Conservation (phyloP, 2,329 filamentous ascomycete species). For the Fusarium lyarnte region DNA sequence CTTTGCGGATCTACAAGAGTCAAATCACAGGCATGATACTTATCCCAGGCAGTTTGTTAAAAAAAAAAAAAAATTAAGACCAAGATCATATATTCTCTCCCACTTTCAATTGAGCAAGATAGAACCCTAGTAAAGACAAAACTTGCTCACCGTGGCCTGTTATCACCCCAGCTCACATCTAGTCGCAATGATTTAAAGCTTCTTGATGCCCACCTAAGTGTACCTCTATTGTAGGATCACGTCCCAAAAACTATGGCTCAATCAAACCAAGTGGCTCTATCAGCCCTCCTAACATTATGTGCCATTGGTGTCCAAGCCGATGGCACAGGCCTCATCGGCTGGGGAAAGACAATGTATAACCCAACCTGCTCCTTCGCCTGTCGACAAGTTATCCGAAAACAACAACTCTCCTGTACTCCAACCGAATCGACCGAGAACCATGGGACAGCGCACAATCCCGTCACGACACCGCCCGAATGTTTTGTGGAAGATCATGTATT, state of each 20-base stretch:
- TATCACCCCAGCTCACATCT: neutral
- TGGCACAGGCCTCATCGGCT: slow-evolving; percentile 47
- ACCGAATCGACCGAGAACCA: slow-evolving; percentile 27
- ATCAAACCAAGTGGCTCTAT: neutral
- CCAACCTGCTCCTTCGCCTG: slow-evolving; percentile 51
- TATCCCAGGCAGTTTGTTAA: neutral
- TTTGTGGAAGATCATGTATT: slow-evolving; percentile 44
- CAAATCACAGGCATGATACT: neutral
- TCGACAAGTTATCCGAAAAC: slow-evolving; percentile 42
- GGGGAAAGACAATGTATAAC: slow-evolving; percentile 47
- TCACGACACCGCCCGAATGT: slow-evolving; percentile 42
- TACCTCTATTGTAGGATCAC: neutral
- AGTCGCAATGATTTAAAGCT: neutral
- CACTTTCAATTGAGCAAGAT: neutral
- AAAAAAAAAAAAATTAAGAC: neutral
- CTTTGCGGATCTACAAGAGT: neutral
- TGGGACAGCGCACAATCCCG: slow-evolving; percentile 38
- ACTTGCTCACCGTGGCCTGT: neutral
- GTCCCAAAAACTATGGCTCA: neutral
- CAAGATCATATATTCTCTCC: neutral
- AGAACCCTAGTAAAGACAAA: neutral
- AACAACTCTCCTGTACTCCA: slow-evolving; percentile 46
- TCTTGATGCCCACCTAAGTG: neutral
- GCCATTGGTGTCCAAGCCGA: slow-evolving; percentile 12
- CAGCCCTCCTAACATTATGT: neutral